phyloP scores from a whole-genome alignment of 225 moss, liverwort and hornwort species.

The Asterella californica region DNA sequence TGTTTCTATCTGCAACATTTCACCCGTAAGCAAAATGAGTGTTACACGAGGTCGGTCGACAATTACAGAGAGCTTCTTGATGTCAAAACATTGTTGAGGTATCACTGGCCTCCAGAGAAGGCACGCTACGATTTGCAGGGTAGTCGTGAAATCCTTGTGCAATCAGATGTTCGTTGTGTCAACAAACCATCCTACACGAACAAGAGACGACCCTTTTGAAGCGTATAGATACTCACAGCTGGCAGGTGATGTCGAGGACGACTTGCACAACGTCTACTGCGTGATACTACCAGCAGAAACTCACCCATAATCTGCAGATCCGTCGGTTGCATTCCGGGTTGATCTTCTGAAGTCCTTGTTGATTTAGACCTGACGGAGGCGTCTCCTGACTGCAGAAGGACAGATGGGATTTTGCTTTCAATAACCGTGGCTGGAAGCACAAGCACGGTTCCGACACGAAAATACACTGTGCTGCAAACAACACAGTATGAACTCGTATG shows the following conservation, averaged over 20 bases:
- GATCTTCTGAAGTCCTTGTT: neutral
- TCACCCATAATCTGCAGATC: constrained; percentile 31
- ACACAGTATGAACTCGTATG: too few species aligned
- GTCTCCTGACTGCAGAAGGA: constrained; percentile 23
- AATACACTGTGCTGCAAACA: neutral
- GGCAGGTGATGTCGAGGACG: neutral
- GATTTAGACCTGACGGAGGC: neutral
- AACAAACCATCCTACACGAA: neutral
- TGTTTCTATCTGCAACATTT: constrained; percentile 5
- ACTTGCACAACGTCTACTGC: neutral
- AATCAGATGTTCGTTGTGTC: neutral
- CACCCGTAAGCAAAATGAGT: neutral
- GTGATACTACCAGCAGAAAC: neutral
- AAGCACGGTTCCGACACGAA: neutral
- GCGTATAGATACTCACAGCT: neutral
- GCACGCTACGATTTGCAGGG: too few species aligned
- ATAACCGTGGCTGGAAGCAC: neutral
- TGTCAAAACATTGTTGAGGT: too few species aligned
- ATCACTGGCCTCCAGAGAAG: too few species aligned
- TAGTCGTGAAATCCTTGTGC: too few species aligned
- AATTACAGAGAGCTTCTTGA: neutral
- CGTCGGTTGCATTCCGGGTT: constrained; percentile 12
- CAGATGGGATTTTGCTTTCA: neutral
- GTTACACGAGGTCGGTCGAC: neutral
- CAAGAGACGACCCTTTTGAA: neutral